Percentiles rank a stretch among this genome's conserved stretches.
phyloP scores from a whole-genome alignment of 129 eudicot species.

The Tagetes patula region DNA sequence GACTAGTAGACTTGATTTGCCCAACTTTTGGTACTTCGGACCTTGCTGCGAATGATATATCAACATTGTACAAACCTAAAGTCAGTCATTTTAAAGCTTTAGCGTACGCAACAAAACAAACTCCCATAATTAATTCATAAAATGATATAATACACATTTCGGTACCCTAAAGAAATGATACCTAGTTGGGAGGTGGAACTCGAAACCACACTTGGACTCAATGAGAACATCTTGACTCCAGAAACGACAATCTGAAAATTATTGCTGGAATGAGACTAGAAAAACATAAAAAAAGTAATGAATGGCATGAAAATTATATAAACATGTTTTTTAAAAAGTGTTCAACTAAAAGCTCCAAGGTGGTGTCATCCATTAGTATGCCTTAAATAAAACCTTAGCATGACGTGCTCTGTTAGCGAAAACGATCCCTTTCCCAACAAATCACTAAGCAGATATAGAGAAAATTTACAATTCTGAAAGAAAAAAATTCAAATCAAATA shows the following conservation, averaged over 20 bases:
- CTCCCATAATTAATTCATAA: background rate
- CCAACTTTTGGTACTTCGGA: constrained; percentile 37
- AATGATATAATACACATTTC: background rate
- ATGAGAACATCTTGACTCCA: constrained; percentile 35
- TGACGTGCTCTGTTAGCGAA: background rate
- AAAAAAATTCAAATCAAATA: background rate
- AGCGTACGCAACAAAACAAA: constrained; percentile 1
- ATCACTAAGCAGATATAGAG: background rate
- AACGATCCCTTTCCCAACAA: background rate
- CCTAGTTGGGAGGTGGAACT: constrained; percentile 47
- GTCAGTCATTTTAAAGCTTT: constrained; percentile 6
- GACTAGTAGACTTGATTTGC: constrained; percentile 32
- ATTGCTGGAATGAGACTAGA: background rate
- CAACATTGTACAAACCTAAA: constrained; percentile 25
- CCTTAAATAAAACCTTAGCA: background rate
- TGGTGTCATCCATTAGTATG: background rate
- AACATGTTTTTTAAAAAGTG: background rate
- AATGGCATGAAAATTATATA: background rate
- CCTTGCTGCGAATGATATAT: constrained; percentile 33
- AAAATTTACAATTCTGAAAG: background rate
- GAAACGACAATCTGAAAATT: too few relatives aligned
- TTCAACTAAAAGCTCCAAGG: background rate
- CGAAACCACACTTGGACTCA: constrained; percentile 39
- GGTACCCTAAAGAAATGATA: constrained; percentile 21
- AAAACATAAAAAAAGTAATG: background rate